Evolutionary conservation across 352 stramenopile genomes (phyloP).

Genomic region (Phytophthora cactorum): DNA sequence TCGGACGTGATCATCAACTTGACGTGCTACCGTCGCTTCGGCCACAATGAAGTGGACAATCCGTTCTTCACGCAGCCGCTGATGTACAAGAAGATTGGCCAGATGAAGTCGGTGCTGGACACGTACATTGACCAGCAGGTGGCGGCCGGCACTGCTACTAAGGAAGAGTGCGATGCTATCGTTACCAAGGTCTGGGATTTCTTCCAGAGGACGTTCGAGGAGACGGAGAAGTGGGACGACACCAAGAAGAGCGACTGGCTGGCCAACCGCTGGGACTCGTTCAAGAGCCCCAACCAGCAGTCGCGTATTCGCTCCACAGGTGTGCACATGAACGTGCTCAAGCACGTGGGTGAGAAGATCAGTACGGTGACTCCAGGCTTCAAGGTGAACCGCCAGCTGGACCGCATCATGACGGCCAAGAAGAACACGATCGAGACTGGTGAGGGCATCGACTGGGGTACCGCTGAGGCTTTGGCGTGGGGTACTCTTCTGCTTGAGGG

Average conservation of each 20-base stretch:
- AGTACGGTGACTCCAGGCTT: conserved; percentile 87
- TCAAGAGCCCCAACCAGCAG: conserved; percentile 96
- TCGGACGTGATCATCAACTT: conserved; percentile 98
- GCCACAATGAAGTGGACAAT: conserved; percentile 99
- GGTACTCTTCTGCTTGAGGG: conserved; percentile 94
- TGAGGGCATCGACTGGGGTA: conserved; percentile 96
- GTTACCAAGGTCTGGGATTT: conserved; percentile 88
- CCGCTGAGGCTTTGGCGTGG: conserved; percentile 96
- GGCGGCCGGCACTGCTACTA: conserved; percentile 44
- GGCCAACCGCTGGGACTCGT: conserved; percentile 94
- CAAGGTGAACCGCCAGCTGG: conserved; percentile 93
- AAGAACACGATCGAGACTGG: conserved; percentile 79
- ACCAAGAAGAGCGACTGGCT: conserved; percentile 96
- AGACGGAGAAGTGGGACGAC: conserved; percentile 92
- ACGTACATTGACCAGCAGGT: conserved; percentile 86
- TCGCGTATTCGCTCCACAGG: conserved; percentile 92
- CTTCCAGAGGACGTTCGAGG: conserved; percentile 94
- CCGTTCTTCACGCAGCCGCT: conserved; percentile 98
- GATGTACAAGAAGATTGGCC: conserved; percentile 96
- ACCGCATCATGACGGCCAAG: conserved; percentile 93
- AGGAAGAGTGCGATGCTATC: conserved; percentile 91
- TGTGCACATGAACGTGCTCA: conserved; percentile 92
- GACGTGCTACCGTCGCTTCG: conserved; percentile 97
- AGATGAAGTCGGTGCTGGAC: conserved; percentile 93
- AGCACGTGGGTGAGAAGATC: conserved; percentile 91